Percentiles rank a stretch among this genome's conserved stretches.
Conservation (phyloP, 768 basidiomycete species). For the Lactarius tabidus region DNA sequence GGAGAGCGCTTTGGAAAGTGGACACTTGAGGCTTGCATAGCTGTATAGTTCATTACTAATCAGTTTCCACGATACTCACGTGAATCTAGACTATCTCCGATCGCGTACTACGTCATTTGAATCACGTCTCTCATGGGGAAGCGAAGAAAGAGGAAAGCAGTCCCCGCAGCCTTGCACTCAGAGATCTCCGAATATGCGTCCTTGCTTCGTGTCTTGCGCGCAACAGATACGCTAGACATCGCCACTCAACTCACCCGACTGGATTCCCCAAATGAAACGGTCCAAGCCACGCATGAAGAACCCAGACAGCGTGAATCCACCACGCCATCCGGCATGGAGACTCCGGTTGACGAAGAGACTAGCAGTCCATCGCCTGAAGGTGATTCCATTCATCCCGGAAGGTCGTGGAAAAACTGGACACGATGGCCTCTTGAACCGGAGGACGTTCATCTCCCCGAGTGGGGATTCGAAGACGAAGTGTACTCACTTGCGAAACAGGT, state of each 20-base stretch:
- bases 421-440: conserved; percentile 66
- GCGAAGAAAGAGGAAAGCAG: conserved; percentile 41
- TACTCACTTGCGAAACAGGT: conserved; percentile 41
- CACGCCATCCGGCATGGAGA: conserved; percentile 8
- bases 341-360: conserved; percentile 10
- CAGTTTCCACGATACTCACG: conserved; percentile 21
- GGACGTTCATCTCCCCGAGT: conserved; percentile 66
- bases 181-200: conserved; percentile 67
- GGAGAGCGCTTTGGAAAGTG: conserved; percentile 2
- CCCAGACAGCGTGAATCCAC: conserved; percentile 6
- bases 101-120: background rate
- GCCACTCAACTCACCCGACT: conserved; percentile 43
- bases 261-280: background rate
- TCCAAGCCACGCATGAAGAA: conserved; percentile 6
- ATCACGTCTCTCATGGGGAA: conserved; percentile 32
- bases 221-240: conserved; percentile 54
- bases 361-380: background rate
- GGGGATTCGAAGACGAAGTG: conserved; percentile 68
- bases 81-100: background rate
- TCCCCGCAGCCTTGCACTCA: conserved; percentile 53
- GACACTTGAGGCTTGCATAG: conserved; percentile 32
- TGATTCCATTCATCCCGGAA: conserved; percentile 6
- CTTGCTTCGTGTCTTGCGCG: conserved; percentile 60
- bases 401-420: conserved; percentile 55
- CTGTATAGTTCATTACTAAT: conserved; percentile 38